phyloP scores from a whole-genome alignment of 2,329 filamentous ascomycete species.

The Ophiosphaerella narmari region DNA sequence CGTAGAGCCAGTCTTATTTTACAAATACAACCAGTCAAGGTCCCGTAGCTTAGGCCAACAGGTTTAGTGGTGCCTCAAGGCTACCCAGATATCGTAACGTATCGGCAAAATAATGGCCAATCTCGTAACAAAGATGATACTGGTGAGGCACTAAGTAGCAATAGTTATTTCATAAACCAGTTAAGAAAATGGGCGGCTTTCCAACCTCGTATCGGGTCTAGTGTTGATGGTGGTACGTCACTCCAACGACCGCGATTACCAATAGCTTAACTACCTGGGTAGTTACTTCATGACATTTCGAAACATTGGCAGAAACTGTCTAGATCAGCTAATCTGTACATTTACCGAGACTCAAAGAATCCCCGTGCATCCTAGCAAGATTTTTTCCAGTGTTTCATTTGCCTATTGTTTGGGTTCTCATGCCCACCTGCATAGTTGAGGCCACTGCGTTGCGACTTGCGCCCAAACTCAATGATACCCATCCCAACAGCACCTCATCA shows the following conservation, averaged over 20 bases:
- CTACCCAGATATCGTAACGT: slow-evolving; percentile 44
- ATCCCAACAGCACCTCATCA: slow-evolving; percentile 44
- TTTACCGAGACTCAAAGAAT: slow-evolving; percentile 56
- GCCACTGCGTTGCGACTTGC: slow-evolving; percentile 62
- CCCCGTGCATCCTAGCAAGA: slow-evolving; percentile 53
- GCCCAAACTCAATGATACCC: slow-evolving; percentile 49
- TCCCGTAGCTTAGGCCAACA: slow-evolving; percentile 47
- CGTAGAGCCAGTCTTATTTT: not conserved
- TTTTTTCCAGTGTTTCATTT: slow-evolving; percentile 25
- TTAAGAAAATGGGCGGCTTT: not conserved
- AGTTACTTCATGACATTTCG: slow-evolving; percentile 65
- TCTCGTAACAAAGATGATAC: slow-evolving; percentile 51
- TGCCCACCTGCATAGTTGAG: slow-evolving; percentile 54
- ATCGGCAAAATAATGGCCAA: slow-evolving; percentile 58
- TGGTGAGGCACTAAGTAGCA: slow-evolving; percentile 46
- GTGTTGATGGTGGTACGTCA: slow-evolving; percentile 43
- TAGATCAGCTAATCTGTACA: slow-evolving; percentile 47
- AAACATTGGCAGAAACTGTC: slow-evolving; percentile 53
- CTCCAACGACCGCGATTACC: slow-evolving; percentile 55
- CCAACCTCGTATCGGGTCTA: slow-evolving; percentile 1
- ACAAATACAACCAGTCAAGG: slow-evolving; percentile 33
- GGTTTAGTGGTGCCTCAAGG: slow-evolving; percentile 56
- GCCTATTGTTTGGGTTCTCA: slow-evolving; percentile 56
- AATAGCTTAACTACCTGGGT: slow-evolving; percentile 51
- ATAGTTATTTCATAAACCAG: not conserved